Percentiles rank a stretch among this genome's conserved stretches.
phyloP scores from a whole-genome alignment of 2,329 filamentous ascomycete genomes.

The Nemania serpens region DNA sequence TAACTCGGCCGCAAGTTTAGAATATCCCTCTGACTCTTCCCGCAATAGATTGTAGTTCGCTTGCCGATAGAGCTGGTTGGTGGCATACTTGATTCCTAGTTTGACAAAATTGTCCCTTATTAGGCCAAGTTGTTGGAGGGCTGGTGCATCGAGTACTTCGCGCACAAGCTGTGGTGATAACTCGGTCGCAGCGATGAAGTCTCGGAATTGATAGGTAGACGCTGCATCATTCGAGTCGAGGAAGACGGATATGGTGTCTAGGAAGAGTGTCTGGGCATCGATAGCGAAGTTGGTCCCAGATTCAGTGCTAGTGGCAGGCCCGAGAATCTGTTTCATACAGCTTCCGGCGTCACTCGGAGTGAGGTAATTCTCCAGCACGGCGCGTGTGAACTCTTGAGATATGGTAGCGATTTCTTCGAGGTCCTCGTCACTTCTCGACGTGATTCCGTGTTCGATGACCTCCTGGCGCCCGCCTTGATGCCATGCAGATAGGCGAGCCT shows the following conservation, averaged over 20 bases:
- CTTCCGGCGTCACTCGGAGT: constrained; percentile 70
- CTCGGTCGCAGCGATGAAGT: constrained; percentile 72
- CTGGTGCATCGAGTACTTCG: constrained; percentile 76
- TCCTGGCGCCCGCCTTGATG: constrained; percentile 66
- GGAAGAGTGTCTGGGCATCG: constrained; percentile 72
- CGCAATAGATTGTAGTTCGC: constrained; percentile 95
- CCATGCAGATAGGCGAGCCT: constrained; percentile 72
- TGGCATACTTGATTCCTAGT: constrained; percentile 85
- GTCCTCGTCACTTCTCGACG: constrained; percentile 71
- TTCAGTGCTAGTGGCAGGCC: constrained; percentile 56
- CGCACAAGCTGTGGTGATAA: constrained; percentile 77
- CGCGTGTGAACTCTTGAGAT: constrained; percentile 83
- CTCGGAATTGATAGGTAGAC: constrained; percentile 58
- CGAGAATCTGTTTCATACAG: constrained; percentile 75
- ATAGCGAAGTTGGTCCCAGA: constrained; percentile 53
- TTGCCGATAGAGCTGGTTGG: constrained; percentile 91
- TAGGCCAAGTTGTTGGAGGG: constrained; percentile 77
- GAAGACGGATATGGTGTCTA: constrained; percentile 81
- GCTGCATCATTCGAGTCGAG: constrained; percentile 68
- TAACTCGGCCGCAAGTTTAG: constrained; percentile 92
- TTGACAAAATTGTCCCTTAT: constrained; percentile 84
- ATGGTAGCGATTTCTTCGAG: constrained; percentile 69
- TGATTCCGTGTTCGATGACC: constrained; percentile 66
- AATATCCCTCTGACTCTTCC: constrained; percentile 96
- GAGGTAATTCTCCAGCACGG: constrained; percentile 72